A percentile compares a stretch with the other conserved stretches of the same genome.
These are phyloP conservation scores for Elongisporangium senticosum DNA, from an alignment of 352 stramenopile species.

Conservation along the genomic window DNA sequence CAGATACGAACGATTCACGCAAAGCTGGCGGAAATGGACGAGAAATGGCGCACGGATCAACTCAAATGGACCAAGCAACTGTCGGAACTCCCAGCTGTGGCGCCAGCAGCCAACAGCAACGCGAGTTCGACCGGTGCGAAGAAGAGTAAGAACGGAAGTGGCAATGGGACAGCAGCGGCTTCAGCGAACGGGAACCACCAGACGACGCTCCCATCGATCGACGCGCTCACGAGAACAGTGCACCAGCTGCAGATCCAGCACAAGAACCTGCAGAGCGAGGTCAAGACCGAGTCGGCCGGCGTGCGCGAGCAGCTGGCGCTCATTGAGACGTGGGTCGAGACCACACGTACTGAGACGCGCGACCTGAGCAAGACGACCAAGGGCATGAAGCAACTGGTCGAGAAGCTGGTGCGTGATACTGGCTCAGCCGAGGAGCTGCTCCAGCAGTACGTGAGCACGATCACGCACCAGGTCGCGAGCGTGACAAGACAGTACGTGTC, in stretches of 20 bases:
- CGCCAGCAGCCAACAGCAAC: slow-evolving; percentile 1
- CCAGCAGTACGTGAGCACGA: slow-evolving; percentile 80
- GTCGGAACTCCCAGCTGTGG: not conserved
- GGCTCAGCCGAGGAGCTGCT: slow-evolving; percentile 62
- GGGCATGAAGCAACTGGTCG: slow-evolving; percentile 66
- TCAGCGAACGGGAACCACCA: not conserved
- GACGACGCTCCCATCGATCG: not conserved
- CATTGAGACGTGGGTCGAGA: slow-evolving; percentile 34
- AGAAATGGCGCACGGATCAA: slow-evolving; percentile 16
- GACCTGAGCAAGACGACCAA: slow-evolving; percentile 39
- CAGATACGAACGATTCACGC: slow-evolving; percentile 27
- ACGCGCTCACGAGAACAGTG: slow-evolving; percentile 4
- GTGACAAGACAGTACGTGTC: slow-evolving; percentile 78
- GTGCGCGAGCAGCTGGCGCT: slow-evolving; percentile 35
- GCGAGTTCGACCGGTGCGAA: slow-evolving; percentile 2
- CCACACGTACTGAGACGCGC: slow-evolving; percentile 36
- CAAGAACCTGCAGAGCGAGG: slow-evolving; percentile 29
- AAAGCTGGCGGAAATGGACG: slow-evolving; percentile 23
- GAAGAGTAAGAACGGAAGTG: not conserved
- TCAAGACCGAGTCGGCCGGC: slow-evolving; percentile 24
- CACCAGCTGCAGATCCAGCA: slow-evolving; percentile 32
- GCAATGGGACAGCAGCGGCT: not conserved
- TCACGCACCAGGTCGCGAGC: slow-evolving; percentile 79
- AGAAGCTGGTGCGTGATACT: slow-evolving; percentile 73
- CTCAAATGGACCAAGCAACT: slow-evolving; percentile 25